Base-by-base conservation (phyloP, 495 filamentous ascomycete species). In the Alectoria sarmentosa region DNA sequence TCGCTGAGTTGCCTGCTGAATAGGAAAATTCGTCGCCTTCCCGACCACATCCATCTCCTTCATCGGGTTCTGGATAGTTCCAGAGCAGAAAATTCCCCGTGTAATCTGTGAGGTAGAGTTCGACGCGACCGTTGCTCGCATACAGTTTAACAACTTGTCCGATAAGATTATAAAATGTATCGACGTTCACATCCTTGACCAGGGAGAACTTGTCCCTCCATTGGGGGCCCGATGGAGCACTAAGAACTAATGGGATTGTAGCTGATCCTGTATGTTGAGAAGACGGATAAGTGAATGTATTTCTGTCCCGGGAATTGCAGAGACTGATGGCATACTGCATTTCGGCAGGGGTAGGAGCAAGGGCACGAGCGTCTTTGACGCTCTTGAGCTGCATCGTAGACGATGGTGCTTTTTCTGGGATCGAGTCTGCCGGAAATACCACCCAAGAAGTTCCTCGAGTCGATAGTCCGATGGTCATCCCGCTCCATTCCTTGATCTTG, bases 31-130 rank as follows among this genome's bases (percentile, higher is more conserved):
- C 62, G 65, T 87, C 84, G 2, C 80, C 83, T 54, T 83, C 77
- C 26, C 67, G 70, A 8, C 73, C 77, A 13, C 61, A 49, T n/a
- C 69, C 71, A 60, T 76, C 70, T 41, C 73, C 67, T 34, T 74
- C 71, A 15, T 71, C 67, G 26, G 72, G 76, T 21, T 78, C 75
- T 28, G 76, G 77, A 58, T 86, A 84, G 39, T 85, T 74, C 54
- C 79, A 84, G 28, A 98, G 83, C 38, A 69, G 63, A 0, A 74
- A 68, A 65, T 95, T 88, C 32, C 80, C 71, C 13, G 92, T 96
- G 74, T 96, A 98, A 73, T 98, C 94, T 0, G 90, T 92, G 23
- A 96, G 72, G 73, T 92, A 91, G 0, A 98, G 52, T 2, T 87
- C 84, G 26, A 82, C 72, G 61, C 73, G 82, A 36, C 72, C 74